Base-by-base conservation (phyloP, 139 green algal genomes). In the Chlamydomonas sphaeroides region DNA sequence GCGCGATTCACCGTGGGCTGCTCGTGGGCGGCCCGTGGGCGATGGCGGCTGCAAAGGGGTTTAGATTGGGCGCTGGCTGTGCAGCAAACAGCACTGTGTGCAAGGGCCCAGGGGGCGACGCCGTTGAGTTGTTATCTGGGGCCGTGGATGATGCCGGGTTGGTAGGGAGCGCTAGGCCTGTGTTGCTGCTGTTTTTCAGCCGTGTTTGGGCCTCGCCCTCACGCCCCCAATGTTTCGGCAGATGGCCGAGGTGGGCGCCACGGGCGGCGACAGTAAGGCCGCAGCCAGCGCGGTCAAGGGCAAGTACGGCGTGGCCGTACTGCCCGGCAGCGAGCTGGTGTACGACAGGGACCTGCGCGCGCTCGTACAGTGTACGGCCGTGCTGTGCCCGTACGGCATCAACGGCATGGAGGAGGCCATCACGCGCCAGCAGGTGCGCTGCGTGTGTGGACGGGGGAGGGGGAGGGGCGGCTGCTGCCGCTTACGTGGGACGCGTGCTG, bases 241-340 rank as follows among this genome's bases (percentile, higher is more conserved):
- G 69, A 15, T 77, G n/a, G 28, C 51, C 8, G 70, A 66, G 35
- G 8, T 66, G 70, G 30, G 32, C 48, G 25, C 23, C n/a, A n/a
- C n/a, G n/a, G n/a, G n/a, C n/a, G n/a, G n/a, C n/a, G n/a, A n/a
- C n/a, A n/a, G n/a, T n/a, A n/a, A n/a, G n/a, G n/a, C n/a, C n/a
- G n/a, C n/a, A n/a, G n/a, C n/a, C n/a, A n/a, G n/a, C n/a, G 10
- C 1, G 14, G 28, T 59, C 21, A 80, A 80, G 73, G 73, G 39
- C 17, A 30, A 30, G 20, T 83, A 83, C 63, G 41, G 28, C 23
- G 26, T 83, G 20, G 45, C 62, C 0, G 6, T 26, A 45, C 76
- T 83, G 76, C 76, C 76, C 3, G 76, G 76, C 42, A 74, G 63
- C 48, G 62, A 67, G 45, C 0, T 25, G 33, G 76, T 83, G 45